phyloP scores from a whole-genome alignment of 441 rosid species.

The Manihot esculenta region DNA sequence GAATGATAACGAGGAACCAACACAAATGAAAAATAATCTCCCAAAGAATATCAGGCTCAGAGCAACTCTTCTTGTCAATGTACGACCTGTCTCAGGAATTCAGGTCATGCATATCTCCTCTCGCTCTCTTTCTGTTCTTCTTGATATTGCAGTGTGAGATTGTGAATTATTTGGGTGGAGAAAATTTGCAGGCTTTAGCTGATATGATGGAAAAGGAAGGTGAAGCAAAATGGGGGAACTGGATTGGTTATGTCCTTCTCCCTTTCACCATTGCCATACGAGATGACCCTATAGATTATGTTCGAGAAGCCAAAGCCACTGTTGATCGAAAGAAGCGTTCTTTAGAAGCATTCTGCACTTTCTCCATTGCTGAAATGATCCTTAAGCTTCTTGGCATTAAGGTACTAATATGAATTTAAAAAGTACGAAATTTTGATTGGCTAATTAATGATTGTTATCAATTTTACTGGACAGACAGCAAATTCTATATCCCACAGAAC shows the following conservation, averaged over 20 bases:
- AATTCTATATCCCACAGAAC: slow-evolving; percentile 18
- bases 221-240: slow-evolving; percentile 38
- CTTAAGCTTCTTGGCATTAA: slow-evolving; percentile 40
- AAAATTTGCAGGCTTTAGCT: slow-evolving; percentile 31
- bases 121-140: too few relatives aligned
- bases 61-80: slow-evolving; percentile 35
- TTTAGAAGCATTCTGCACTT: slow-evolving; percentile 38
- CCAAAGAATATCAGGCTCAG: slow-evolving; percentile 33
- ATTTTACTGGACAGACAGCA: slow-evolving; percentile 8
- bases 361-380: slow-evolving; percentile 27
- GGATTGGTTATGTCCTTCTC: slow-evolving; percentile 37
- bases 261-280: slow-evolving; percentile 31
- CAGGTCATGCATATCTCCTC: too few relatives aligned
- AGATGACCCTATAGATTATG: slow-evolving; percentile 38
- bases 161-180: too few relatives aligned
- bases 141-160: too few relatives aligned
- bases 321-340: slow-evolving; percentile 42
- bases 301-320: slow-evolving; percentile 35
- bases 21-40: slow-evolving; percentile 21
- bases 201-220: slow-evolving; percentile 41
- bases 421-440: too few relatives aligned
- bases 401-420: slow-evolving; percentile 26
- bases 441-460: neutral
- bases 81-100: slow-evolving; percentile 43
- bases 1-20: neutral